phyloP scores from a whole-genome alignment of 2,329 filamentous ascomycete species.

The Didymella exigua region DNA sequence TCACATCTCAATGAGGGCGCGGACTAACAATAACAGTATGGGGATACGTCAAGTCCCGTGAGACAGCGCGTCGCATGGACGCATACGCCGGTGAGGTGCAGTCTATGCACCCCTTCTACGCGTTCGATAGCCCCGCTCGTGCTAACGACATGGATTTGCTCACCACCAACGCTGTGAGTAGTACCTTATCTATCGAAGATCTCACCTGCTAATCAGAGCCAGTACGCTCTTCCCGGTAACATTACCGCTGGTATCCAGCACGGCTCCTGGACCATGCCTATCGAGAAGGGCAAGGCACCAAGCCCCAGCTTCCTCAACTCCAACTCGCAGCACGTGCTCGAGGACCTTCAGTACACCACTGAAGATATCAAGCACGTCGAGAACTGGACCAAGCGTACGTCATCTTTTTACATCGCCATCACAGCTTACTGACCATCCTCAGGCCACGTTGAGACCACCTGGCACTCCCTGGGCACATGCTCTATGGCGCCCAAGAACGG shows the following conservation, averaged over 20 bases:
- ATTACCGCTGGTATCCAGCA: constrained; percentile 74
- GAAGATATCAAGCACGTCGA: constrained; percentile 69
- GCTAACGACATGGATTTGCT: constrained; percentile 74
- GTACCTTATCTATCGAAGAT: background rate
- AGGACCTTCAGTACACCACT: constrained; percentile 69
- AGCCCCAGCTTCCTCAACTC: constrained; percentile 63
- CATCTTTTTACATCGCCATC: background rate
- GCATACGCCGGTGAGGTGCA: constrained; percentile 75
- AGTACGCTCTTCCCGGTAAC: constrained; percentile 74
- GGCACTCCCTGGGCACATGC: constrained; percentile 72
- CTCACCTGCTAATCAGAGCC: constrained; percentile 1
- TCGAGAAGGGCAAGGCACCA: constrained; percentile 61
- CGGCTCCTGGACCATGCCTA: constrained; percentile 70
- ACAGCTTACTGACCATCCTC: constrained; percentile 2
- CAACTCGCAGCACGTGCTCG: constrained; percentile 64
- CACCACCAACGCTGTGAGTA: constrained; percentile 66
- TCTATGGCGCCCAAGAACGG: constrained; percentile 78
- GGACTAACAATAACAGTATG: constrained; percentile 59
- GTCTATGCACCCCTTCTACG: constrained; percentile 71
- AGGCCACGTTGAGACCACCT: constrained; percentile 74
- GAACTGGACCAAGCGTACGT: constrained; percentile 61
- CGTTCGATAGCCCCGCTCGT: constrained; percentile 71
- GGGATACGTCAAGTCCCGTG: constrained; percentile 82
- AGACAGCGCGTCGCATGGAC: constrained; percentile 78
- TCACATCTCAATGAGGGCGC: no score